A percentile compares a stretch with the other conserved stretches of the same genome.
These are phyloP conservation scores for Nicotiana paniculata DNA, from an alignment of 257 asterid genomes.

Conservation along the genomic window DNA sequence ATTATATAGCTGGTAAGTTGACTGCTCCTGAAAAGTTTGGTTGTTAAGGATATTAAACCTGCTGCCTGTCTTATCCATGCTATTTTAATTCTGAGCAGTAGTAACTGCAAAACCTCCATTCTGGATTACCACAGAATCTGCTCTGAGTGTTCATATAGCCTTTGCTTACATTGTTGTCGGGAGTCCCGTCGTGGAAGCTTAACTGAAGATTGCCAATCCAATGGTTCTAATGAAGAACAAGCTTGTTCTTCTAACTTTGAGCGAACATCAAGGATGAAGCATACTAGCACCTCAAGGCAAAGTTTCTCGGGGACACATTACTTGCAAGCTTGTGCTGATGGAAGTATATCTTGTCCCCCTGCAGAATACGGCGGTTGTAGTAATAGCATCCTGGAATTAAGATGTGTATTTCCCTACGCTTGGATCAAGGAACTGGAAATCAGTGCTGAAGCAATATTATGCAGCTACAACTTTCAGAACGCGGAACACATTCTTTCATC, in stretches of 20 bases:
- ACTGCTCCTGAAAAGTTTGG: constrained; percentile 12
- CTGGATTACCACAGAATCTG: constrained; percentile 93
- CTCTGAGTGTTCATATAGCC: constrained; percentile 64
- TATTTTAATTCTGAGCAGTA: constrained; percentile 47
- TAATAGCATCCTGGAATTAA: constrained; percentile 51
- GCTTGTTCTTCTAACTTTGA: constrained; percentile 33
- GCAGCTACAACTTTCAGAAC: constrained; percentile 42
- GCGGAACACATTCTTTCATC: constrained; percentile 37
- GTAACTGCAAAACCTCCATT: constrained; percentile 63
- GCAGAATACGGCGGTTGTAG: constrained; percentile 77
- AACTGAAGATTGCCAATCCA: constrained; percentile 27
- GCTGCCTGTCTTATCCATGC: constrained; percentile 17
- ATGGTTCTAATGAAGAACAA: constrained; percentile 45
- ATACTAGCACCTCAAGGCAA: constrained; percentile 23
- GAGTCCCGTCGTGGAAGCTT: constrained; percentile 44
- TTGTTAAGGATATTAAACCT: constrained; percentile 16
- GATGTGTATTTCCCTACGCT: constrained; percentile 55
- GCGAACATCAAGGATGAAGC: constrained; percentile 17
- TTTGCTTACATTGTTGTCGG: constrained; percentile 79
- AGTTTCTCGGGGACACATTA: constrained; percentile 25
- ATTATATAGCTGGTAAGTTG: constrained; percentile 59
- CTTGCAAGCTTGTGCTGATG: constrained; percentile 49
- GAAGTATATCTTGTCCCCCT: constrained; percentile 68
- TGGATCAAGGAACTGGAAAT: constrained; percentile 77
- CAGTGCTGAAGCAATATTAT: constrained; percentile 54